phyloP scores from a whole-genome alignment of 2,329 filamentous ascomycete genomes.

The Cercospora berteroae region DNA sequence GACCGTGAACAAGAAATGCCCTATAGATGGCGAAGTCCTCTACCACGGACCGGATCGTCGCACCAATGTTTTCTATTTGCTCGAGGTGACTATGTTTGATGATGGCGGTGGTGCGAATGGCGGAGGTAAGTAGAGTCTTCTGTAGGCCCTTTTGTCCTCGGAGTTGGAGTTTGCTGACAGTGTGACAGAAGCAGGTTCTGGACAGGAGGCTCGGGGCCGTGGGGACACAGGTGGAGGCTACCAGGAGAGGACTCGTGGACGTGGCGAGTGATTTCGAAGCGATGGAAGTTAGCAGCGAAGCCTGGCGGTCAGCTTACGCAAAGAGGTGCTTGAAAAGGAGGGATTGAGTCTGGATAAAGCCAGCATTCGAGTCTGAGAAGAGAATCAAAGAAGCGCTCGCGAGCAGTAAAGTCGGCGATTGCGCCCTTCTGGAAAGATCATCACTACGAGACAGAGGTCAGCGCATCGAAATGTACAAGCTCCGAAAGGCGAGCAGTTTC shows the following conservation, averaged over 20 bases:
- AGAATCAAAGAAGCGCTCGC: neutral
- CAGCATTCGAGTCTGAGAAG: neutral
- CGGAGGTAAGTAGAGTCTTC: neutral
- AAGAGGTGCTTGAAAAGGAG: neutral
- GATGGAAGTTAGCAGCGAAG: neutral
- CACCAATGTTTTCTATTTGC: neutral
- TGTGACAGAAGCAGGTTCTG: neutral
- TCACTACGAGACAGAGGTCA: neutral
- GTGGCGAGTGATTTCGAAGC: neutral
- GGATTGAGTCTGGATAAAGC: neutral
- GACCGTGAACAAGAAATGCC: neutral
- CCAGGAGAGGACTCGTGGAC: neutral
- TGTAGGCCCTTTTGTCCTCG: neutral
- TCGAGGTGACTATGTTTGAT: neutral
- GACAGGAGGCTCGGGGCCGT: neutral
- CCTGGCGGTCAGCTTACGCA: neutral
- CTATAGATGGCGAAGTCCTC: neutral
- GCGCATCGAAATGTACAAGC: neutral
- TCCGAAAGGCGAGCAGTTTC: neutral
- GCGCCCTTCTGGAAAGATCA: neutral
- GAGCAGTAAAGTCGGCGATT: neutral
- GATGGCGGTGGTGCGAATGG: neutral
- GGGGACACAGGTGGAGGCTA: neutral
- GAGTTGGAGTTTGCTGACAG: neutral
- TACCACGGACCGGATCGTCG: neutral